phyloP scores from a whole-genome alignment of 371 early-diverging fungal genomes.

The Mortierella sp. region DNA sequence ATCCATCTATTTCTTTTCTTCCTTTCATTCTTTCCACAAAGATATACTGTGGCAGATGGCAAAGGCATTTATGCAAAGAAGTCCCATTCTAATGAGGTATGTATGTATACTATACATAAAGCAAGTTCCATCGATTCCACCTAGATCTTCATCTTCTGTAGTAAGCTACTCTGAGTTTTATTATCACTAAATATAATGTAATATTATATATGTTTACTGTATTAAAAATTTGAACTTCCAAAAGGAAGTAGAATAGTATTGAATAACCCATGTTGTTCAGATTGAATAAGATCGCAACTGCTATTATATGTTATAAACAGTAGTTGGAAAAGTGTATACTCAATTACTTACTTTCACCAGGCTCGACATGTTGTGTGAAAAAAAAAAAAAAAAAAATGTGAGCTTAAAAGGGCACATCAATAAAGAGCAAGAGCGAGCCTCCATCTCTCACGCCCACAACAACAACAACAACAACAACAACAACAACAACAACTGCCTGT shows the following conservation, averaged over 20 bases:
- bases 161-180: background rate
- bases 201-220: background rate
- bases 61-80: conserved; percentile 1
- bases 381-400: background rate
- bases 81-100: background rate
- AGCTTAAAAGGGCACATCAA: background rate
- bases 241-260: background rate
- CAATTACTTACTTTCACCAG: background rate
- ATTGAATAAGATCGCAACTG: too few relatives aligned
- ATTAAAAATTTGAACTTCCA: conserved; percentile 4
- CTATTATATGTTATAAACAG: too few relatives aligned
- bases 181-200: too few relatives aligned
- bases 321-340: too few relatives aligned
- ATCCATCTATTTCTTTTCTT: too few relatives aligned
- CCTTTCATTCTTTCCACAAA: too few relatives aligned
- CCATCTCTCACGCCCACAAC: background rate
- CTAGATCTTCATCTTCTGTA: background rate
- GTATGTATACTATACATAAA: background rate
- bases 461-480: too few relatives aligned
- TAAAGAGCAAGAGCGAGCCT: background rate
- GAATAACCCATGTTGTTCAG: too few relatives aligned
- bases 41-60: background rate
- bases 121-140: background rate
- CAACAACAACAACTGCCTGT: too few relatives aligned
- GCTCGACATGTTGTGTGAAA: background rate